Evolutionary conservation across 257 asterid genomes (phyloP).

Genomic region (Lantana camara): DNA sequence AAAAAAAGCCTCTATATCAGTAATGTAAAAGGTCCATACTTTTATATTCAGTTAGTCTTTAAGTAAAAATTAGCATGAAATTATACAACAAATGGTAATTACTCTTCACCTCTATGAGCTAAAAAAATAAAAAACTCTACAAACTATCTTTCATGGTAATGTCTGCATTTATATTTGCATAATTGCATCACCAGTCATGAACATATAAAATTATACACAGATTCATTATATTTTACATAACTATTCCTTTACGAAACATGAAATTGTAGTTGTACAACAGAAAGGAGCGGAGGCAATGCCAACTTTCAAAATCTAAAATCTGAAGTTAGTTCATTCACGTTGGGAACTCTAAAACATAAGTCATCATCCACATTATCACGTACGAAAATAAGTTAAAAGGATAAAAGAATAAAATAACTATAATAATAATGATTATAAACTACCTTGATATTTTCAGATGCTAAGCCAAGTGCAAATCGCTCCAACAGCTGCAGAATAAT

Average conservation of each 20-base stretch:
- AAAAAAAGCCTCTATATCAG: neutral
- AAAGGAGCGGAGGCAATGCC: too few species aligned
- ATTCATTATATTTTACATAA: neutral
- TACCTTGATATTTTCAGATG: constrained; percentile 68
- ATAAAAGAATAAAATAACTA: too few species aligned
- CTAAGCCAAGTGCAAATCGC: constrained; percentile 48
- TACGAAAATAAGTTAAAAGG: too few species aligned
- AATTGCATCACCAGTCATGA: neutral
- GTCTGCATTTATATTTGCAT: neutral
- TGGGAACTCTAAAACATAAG: constrained; percentile 23
- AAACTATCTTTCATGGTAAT: constrained; percentile 12
- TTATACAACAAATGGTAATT: constrained; percentile 6
- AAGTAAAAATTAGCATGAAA: constrained; percentile 2
- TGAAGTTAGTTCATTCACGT: neutral
- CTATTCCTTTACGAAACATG: constrained; percentile 6
- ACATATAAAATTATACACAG: neutral
- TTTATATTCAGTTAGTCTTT: neutral
- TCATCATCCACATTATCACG: neutral
- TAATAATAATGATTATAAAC: too few species aligned
- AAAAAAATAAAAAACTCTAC: neutral
- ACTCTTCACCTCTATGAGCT: constrained; percentile 8
- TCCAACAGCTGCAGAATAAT: constrained; percentile 81
- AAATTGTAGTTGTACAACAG: too few species aligned
- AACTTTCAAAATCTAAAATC: too few species aligned
- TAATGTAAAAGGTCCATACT: constrained; percentile 5